phyloP scores from a whole-genome alignment of 169 alveolate genomes.

The Cystoisospora suis region DNA sequence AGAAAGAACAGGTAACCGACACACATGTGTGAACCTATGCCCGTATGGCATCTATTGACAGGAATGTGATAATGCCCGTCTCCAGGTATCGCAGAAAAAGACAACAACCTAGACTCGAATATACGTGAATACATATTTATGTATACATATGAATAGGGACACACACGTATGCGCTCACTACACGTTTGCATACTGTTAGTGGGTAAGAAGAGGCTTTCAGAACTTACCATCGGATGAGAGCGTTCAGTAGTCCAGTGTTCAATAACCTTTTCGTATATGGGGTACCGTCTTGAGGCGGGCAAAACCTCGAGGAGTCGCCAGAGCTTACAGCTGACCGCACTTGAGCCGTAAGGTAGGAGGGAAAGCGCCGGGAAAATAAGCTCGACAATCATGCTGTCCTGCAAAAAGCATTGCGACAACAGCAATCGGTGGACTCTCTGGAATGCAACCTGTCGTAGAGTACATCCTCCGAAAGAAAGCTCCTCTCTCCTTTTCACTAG shows the following conservation, averaged over 20 bases:
- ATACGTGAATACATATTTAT: too few relatives aligned
- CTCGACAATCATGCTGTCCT: slow-evolving; percentile 41
- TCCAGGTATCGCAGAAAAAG: too few relatives aligned
- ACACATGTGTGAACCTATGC: not conserved
- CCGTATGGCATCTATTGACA: too few relatives aligned
- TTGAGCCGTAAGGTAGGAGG: slow-evolving; percentile 40
- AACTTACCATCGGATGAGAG: slow-evolving; percentile 36
- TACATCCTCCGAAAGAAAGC: too few relatives aligned
- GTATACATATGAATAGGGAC: not conserved
- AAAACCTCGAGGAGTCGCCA: slow-evolving; percentile 25
- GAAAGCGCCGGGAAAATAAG: slow-evolving; percentile 45
- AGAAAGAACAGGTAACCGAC: not conserved
- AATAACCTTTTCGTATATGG: slow-evolving; percentile 31
- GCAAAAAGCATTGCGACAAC: too few relatives aligned
- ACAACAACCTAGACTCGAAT: not conserved
- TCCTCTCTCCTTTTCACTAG: too few relatives aligned
- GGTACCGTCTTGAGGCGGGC: slow-evolving; percentile 48
- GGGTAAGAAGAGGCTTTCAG: not conserved
- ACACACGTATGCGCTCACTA: not conserved
- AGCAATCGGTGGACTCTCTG: too few relatives aligned
- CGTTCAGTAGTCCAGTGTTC: not conserved
- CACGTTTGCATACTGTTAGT: not conserved
- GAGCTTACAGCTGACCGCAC: slow-evolving; percentile 11
- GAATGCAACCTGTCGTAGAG: too few relatives aligned
- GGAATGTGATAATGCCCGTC: too few relatives aligned